These are phyloP conservation scores for Grigorovia transvaalensis DNA, from an alignment of 805 yeast genomes.

Conservation along the genomic window DNA sequence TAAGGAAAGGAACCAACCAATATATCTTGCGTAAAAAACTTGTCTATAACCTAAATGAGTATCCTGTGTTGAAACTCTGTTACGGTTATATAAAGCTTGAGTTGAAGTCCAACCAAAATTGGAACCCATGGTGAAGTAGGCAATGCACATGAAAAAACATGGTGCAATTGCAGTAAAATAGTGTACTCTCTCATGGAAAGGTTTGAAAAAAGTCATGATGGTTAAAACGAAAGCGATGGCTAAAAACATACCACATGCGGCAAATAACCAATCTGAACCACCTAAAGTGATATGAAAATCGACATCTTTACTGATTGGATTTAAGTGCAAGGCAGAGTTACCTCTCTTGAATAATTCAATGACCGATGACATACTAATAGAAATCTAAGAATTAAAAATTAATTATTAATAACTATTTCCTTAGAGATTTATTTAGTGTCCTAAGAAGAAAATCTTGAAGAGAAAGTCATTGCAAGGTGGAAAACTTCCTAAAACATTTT, in stretches of 20 bases:
- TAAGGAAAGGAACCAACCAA: conserved; percentile 47
- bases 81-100: conserved; percentile 42
- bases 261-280: conserved; percentile 65
- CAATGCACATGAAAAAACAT: conserved; percentile 34
- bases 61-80: conserved; percentile 23
- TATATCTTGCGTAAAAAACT: conserved; percentile 45
- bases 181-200: conserved; percentile 29
- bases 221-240: conserved; percentile 26
- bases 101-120: conserved; percentile 46
- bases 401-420: not conserved
- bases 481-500: not conserved
- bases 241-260: conserved; percentile 42
- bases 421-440: not conserved
- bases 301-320: conserved; percentile 33
- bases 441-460: too few relatives aligned
- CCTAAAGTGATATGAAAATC: conserved; percentile 47
- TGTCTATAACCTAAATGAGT: conserved; percentile 36
- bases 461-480: not conserved
- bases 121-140: conserved; percentile 51
- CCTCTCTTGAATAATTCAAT: conserved; percentile 20
- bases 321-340: conserved; percentile 35
- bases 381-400: not conserved
- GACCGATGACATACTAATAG: conserved; percentile 7
- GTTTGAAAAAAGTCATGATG: conserved; percentile 21
- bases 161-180: conserved; percentile 35